These are phyloP conservation scores for Aspergillus intermedius DNA, from an alignment of 2,329 filamentous ascomycete species.

Conservation along the genomic window DNA sequence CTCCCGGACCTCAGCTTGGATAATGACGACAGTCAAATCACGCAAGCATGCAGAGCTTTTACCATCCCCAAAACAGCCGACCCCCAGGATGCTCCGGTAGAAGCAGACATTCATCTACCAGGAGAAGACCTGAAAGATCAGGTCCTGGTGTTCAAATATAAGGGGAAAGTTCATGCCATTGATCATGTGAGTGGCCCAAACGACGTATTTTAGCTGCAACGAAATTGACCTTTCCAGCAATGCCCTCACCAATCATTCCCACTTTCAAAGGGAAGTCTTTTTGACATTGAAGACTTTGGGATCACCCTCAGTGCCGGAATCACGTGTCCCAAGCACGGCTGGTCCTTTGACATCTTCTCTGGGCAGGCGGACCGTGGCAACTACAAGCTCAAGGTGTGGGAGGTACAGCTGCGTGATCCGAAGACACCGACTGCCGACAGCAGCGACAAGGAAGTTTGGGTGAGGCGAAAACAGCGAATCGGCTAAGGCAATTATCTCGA, in stretches of 20 bases:
- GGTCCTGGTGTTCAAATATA: constrained; percentile 60
- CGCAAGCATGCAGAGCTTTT: constrained; percentile 56
- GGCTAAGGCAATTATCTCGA: constrained; percentile 10
- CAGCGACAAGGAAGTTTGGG: constrained; percentile 28
- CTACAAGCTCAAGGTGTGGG: constrained; percentile 59
- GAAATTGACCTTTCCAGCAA: constrained; percentile 37
- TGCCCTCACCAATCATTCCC: constrained; percentile 65
- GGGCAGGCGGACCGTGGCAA: constrained; percentile 56
- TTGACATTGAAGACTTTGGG: constrained; percentile 69
- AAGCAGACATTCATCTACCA: constrained; percentile 28
- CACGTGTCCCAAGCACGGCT: constrained; percentile 62
- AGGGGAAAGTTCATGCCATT: constrained; percentile 58
- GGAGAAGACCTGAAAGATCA: constrained; percentile 48
- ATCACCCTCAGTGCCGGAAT: constrained; percentile 46
- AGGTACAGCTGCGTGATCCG: constrained; percentile 49
- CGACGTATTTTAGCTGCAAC: background rate
- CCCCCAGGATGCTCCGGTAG: constrained; percentile 18
- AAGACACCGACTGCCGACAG: constrained; percentile 1
- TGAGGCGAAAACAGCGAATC: constrained; percentile 28
- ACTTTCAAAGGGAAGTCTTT: constrained; percentile 55
- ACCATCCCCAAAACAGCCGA: constrained; percentile 38
- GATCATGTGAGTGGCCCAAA: constrained; percentile 51
- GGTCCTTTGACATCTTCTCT: constrained; percentile 64
- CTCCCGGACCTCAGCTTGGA: constrained; percentile 49
- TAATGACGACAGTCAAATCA: constrained; percentile 31